Conservation (phyloP, 805 yeast genomes). For the Wickerhamiella australiensis region DNA sequence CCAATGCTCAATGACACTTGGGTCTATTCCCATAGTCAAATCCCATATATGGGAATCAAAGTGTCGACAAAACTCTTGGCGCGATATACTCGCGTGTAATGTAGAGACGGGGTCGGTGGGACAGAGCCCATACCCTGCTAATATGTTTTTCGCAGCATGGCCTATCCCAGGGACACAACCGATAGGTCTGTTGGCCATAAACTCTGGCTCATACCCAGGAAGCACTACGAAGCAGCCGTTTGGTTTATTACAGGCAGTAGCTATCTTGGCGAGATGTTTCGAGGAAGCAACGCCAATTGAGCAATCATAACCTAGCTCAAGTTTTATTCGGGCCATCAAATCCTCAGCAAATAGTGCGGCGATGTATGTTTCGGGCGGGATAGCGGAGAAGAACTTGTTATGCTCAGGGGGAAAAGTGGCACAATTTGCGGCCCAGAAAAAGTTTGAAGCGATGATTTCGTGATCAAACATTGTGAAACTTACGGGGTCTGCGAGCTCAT, state of each 20-base stretch:
- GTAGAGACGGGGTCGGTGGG: conserved; percentile 13
- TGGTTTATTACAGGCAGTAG: conserved; percentile 25
- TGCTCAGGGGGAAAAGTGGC: conserved; percentile 18
- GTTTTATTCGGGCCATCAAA: conserved; percentile 21
- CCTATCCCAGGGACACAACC: conserved; percentile 25
- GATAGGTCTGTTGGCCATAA: conserved; percentile 16
- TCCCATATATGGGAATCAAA: conserved; percentile 13
- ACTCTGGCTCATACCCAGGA: conserved; percentile 21
- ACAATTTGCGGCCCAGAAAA: conserved; percentile 24
- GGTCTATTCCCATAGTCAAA: conserved; percentile 15
- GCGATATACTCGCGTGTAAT: conserved; percentile 1
- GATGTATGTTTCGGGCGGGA: conserved; percentile 18
- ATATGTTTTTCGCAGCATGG: conserved; percentile 9
- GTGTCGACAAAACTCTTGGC: not conserved
- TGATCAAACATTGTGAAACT: not conserved
- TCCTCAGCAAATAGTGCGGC: conserved; percentile 24
- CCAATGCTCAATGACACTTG: conserved; percentile 10
- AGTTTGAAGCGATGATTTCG: conserved; percentile 20
- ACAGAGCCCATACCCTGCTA: not conserved
- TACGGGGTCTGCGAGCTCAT: not conserved
- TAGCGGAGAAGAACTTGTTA: conserved; percentile 1
- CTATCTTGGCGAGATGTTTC: conserved; percentile 25
- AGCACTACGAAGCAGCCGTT: conserved; percentile 23
- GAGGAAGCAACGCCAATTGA: conserved; percentile 26
- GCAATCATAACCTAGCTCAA: conserved; percentile 24